Percentiles rank a stretch among this genome's conserved stretches.
phyloP scores from a whole-genome alignment of 2,329 filamentous ascomycete genomes.

The Epichloe uncinata region DNA sequence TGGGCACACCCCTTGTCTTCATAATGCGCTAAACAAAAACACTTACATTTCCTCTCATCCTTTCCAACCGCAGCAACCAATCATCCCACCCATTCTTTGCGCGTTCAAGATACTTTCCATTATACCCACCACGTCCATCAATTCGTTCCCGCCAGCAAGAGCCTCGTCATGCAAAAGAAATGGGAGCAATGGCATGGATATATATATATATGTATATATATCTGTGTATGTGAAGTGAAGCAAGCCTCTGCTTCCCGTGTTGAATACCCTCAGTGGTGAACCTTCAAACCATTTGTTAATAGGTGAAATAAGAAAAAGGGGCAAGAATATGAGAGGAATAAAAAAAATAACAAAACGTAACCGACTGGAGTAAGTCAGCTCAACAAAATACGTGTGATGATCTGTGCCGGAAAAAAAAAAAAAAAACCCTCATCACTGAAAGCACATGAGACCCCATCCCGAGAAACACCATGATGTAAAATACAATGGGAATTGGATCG shows the following conservation, averaged over 20 bases:
- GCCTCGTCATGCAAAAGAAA: neutral
- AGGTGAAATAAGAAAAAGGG: neutral
- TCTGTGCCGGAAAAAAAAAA: neutral
- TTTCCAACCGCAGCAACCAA: neutral
- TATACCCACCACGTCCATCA: neutral
- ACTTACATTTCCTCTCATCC: neutral
- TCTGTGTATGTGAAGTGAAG: neutral
- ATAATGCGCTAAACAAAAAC: slow-evolving; percentile 1
- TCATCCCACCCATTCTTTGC: neutral
- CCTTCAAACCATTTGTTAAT: neutral
- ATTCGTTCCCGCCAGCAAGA: neutral
- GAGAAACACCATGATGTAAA: slow-evolving; percentile 9
- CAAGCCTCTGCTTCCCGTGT: neutral
- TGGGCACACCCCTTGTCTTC: neutral
- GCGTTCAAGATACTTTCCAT: neutral
- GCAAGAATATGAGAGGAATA: neutral
- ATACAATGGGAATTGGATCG: slow-evolving; percentile 9
- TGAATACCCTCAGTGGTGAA: neutral
- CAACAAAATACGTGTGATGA: neutral
- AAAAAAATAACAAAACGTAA: neutral
- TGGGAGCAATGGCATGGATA: neutral
- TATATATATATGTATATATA: neutral
- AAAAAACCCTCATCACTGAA: neutral
- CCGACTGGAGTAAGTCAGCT: neutral
- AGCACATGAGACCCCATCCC: slow-evolving; percentile 2